phyloP scores from a whole-genome alignment of 192 early-diverging fungal genomes.

The Allomyces javanicus region DNA sequence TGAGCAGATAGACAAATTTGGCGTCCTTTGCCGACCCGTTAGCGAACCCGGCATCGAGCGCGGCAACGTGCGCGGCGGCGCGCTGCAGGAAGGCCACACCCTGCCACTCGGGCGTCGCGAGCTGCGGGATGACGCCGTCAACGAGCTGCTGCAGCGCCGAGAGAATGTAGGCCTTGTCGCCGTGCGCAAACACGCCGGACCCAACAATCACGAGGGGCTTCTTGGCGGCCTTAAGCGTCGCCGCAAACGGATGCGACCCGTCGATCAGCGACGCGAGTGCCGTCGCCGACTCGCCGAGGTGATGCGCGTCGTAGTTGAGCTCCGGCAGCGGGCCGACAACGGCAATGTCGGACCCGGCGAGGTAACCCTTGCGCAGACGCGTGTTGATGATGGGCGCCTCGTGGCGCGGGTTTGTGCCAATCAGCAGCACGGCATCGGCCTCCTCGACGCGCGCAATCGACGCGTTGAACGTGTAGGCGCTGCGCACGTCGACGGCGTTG shows the following conservation, averaged over 20 bases:
- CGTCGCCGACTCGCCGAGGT: constrained; percentile 44
- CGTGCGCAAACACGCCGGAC: constrained; percentile 50
- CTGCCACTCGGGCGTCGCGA: constrained; percentile 65
- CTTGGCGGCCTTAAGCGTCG: constrained; percentile 61
- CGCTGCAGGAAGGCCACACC: constrained; percentile 81
- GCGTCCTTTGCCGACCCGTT: constrained; percentile 18
- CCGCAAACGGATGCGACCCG: constrained; percentile 50
- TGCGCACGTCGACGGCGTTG: constrained; percentile 56
- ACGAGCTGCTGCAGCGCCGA: constrained; percentile 57
- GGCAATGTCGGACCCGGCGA: constrained; percentile 59
- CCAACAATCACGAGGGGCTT: constrained; percentile 83
- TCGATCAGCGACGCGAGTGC: constrained; percentile 47
- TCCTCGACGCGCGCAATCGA: constrained; percentile 75
- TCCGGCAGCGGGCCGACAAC: constrained; percentile 57
- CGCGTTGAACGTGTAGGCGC: constrained; percentile 72
- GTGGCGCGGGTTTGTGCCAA: constrained; percentile 90
- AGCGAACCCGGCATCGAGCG: constrained; percentile 76
- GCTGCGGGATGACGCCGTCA: constrained; percentile 36
- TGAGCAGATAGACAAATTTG: constrained; percentile 78
- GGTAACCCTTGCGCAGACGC: constrained; percentile 81
- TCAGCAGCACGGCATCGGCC: constrained; percentile 73
- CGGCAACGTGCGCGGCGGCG: constrained; percentile 68
- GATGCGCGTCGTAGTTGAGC: constrained; percentile 79
- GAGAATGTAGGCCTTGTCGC: constrained; percentile 51
- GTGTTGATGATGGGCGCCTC: constrained; percentile 93